Conservation (phyloP, 108 stramenopile species). For the Parietichytrium sp. region DNA sequence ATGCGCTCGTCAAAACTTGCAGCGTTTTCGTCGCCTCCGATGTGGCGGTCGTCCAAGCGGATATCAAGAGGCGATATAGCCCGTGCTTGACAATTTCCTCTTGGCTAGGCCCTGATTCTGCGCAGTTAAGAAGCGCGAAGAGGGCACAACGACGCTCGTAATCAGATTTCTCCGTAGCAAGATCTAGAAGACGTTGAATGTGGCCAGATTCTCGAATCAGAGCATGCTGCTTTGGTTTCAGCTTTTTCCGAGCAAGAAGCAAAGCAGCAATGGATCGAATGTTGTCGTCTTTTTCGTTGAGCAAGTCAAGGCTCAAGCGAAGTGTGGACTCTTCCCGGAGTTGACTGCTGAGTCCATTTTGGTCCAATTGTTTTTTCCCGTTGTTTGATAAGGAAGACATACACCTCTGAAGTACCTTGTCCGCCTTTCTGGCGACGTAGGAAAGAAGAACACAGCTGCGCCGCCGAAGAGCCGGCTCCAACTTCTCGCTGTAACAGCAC, state of each 20-base stretch:
- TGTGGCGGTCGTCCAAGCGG: not conserved
- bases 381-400: no score
- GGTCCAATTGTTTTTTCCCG: no score
- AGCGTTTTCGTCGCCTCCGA: not conserved
- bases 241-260: not conserved
- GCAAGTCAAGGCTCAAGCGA: no score
- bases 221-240: not conserved
- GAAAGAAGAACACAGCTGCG: no score
- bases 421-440: no score
- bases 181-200: not conserved
- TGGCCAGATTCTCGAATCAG: not conserved
- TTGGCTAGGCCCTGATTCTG: not conserved
- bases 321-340: no score
- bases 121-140: not conserved
- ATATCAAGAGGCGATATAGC: not conserved
- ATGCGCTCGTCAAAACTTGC: not conserved
- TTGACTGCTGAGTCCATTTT: no score
- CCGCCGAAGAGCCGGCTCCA: no score
- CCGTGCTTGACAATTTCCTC: conserved; percentile 17
- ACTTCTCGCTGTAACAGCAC: no score
- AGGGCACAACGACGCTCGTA: not conserved
- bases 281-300: not conserved
- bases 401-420: no score
- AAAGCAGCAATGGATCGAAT: not conserved
- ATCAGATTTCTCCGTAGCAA: not conserved